phyloP scores from a whole-genome alignment of 169 alveolate genomes.

The Babesia bigemina region DNA sequence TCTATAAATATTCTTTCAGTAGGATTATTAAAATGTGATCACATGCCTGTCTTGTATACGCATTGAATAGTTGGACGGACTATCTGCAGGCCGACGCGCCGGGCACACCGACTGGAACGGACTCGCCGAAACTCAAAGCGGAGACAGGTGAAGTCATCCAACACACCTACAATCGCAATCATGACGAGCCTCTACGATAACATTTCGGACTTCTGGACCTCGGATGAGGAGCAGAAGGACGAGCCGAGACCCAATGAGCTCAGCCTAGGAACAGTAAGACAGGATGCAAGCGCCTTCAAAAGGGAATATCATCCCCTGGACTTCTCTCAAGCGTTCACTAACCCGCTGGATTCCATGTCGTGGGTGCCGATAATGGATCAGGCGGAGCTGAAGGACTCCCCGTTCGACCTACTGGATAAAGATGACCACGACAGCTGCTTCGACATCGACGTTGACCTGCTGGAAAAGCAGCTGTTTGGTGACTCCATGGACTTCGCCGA shows the following conservation, averaged over 20 bases:
- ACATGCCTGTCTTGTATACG: no score
- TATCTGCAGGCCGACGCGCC: no score
- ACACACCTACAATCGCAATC: not conserved
- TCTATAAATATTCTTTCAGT: no score
- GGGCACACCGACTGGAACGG: no score
- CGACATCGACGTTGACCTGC: conserved; percentile 30
- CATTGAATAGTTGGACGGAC: no score
- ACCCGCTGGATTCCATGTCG: conserved; percentile 47
- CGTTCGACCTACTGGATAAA: conserved; percentile 45
- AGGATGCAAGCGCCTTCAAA: not conserved
- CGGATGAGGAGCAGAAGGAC: conserved; percentile 75
- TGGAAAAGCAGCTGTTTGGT: conserved; percentile 32
- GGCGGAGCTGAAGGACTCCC: conserved; percentile 14
- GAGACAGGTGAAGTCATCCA: no score
- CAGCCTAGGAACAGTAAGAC: not conserved
- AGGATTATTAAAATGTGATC: no score
- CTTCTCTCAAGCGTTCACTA: conserved; percentile 35
- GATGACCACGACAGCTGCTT: conserved; percentile 29
- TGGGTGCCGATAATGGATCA: conserved; percentile 50
- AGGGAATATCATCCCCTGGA: conserved; percentile 15
- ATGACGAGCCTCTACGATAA: conserved; percentile 75
- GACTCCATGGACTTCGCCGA: conserved; percentile 31
- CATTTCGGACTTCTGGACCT: conserved; percentile 79
- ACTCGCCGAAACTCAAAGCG: no score
- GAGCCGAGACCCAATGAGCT: conserved; percentile 11